Conservation (phyloP, 2,329 filamentous ascomycete genomes). For the Monosporascus sp. region DNA sequence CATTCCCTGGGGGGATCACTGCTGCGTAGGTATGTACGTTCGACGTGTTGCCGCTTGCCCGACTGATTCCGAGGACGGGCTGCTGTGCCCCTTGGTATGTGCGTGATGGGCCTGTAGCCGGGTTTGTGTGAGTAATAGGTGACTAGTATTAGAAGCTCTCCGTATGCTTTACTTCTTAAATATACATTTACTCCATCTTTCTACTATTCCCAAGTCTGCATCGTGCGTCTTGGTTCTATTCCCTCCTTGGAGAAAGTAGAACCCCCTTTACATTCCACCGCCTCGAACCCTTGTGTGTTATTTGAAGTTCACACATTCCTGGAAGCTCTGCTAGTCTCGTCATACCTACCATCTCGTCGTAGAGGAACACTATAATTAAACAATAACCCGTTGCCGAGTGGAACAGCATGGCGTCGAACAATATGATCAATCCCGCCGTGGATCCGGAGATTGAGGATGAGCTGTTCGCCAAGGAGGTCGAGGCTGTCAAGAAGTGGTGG, state of each 20-base stretch:
- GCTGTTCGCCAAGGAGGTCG: constrained; percentile 76
- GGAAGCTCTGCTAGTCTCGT: not conserved
- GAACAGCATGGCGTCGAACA: constrained; percentile 54
- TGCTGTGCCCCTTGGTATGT: not conserved
- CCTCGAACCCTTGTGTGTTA: too few species aligned
- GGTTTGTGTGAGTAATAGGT: not conserved
- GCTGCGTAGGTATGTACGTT: not conserved
- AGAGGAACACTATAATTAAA: constrained; percentile 3
- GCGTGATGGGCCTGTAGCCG: not conserved
- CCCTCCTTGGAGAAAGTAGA: not conserved
- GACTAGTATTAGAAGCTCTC: not conserved
- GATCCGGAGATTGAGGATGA: constrained; percentile 57
- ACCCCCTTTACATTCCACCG: not conserved
- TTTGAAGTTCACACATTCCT: too few species aligned
- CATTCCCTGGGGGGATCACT: too few species aligned
- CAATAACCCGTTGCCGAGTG: constrained; percentile 8
- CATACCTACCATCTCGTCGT: not conserved
- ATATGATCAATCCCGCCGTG: constrained; percentile 55
- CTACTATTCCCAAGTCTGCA: not conserved
- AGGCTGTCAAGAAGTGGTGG: constrained; percentile 93
- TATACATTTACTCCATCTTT: not conserved
- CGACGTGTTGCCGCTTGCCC: not conserved
- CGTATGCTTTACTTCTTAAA: not conserved
- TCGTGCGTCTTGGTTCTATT: constrained; percentile 1
- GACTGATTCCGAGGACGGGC: not conserved